phyloP scores from a whole-genome alignment of 139 green algal genomes.

The Picochlorum sp. region DNA sequence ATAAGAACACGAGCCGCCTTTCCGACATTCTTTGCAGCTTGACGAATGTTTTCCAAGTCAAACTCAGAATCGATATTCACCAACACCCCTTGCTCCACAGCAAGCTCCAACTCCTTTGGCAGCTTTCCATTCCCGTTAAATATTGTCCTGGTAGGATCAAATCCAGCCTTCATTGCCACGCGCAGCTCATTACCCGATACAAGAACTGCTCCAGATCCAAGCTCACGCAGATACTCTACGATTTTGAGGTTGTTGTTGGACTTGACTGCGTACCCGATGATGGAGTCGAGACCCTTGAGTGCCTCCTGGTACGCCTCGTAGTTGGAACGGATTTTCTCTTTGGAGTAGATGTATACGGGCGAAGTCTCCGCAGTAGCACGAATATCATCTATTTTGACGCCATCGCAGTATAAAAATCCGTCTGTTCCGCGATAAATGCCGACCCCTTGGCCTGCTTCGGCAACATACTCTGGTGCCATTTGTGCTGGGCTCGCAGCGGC shows the following conservation, averaged over 20 bases:
- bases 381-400: conserved; percentile 77
- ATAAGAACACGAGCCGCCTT: conserved; percentile 65
- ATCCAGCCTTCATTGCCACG: conserved; percentile 74
- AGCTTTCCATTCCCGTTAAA: conserved; percentile 97
- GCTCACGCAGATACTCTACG: conserved; percentile 49
- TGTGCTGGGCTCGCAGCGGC: conserved; percentile 4
- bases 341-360: conserved; percentile 93
- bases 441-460: conserved; percentile 17
- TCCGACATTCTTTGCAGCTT: conserved; percentile 33
- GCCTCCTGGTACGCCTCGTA: conserved; percentile 76
- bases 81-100: conserved; percentile 72
- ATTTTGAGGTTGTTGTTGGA: conserved; percentile 97
- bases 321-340: conserved; percentile 53
- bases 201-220: conserved; percentile 82
- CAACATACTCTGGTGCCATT: conserved; percentile 9
- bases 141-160: conserved; percentile 72
- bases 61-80: conserved; percentile 97
- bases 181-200: conserved; percentile 93
- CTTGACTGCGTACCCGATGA: conserved; percentile 96
- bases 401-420: conserved; percentile 88
- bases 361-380: conserved; percentile 47
- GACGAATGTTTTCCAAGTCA: conserved; percentile 77
- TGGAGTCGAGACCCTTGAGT: conserved; percentile 70
- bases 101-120: conserved; percentile 82
- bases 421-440: conserved; percentile 73